Evolutionary conservation across 768 basidiomycete species (phyloP).

Genomic region (Baorangia bicolor): DNA sequence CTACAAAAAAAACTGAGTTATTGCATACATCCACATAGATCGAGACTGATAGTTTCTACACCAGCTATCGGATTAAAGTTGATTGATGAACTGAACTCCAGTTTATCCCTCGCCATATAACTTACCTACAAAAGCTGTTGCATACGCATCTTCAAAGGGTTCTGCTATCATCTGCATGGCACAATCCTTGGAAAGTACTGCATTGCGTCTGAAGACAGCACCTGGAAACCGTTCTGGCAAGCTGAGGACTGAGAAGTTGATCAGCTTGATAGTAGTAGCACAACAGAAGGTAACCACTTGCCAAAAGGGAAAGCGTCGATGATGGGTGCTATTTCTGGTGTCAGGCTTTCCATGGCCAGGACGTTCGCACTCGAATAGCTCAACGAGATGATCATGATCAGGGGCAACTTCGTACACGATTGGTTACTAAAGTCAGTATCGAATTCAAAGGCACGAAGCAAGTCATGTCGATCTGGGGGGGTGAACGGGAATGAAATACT

Average conservation of each 20-base stretch:
- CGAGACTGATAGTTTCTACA: constrained; percentile 17
- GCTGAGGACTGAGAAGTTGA: constrained; percentile 14
- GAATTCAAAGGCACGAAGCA: not conserved
- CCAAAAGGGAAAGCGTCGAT: constrained; percentile 25
- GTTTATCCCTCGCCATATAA: not conserved
- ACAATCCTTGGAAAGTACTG: constrained; percentile 3
- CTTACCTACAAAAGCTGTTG: constrained; percentile 20
- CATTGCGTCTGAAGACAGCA: constrained; percentile 27
- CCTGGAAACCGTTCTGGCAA: constrained; percentile 28
- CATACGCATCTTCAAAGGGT: constrained; percentile 15
- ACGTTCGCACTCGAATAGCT: constrained; percentile 35
- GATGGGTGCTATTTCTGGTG: constrained; percentile 17
- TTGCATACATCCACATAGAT: not conserved
- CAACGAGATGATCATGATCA: constrained; percentile 37
- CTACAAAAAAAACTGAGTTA: constrained; percentile 1
- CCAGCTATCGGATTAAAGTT: constrained; percentile 11
- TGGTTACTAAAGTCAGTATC: constrained; percentile 1
- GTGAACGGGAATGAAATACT: not conserved
- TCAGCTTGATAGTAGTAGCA: not conserved
- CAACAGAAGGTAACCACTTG: not conserved
- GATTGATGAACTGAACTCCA: not conserved
- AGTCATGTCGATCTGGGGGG: not conserved
- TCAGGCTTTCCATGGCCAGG: constrained; percentile 12
- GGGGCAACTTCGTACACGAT: constrained; percentile 40
- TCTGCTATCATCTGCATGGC: constrained; percentile 13